These are phyloP conservation scores for Metschnikowia peoriensis DNA, from an alignment of 805 yeast genomes.

Conservation along the genomic window DNA sequence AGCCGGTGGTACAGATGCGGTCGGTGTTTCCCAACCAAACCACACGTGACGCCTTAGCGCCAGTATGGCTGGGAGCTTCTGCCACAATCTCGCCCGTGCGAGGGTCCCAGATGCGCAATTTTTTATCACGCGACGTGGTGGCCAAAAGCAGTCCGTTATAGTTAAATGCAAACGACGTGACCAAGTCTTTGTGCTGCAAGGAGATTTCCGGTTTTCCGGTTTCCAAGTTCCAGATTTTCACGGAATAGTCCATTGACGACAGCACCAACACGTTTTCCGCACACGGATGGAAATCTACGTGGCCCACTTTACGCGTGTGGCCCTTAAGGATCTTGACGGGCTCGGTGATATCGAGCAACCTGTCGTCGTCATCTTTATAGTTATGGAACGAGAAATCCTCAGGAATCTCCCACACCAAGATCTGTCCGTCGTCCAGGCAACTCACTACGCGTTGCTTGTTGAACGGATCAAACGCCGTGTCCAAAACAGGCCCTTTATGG, in stretches of 20 bases:
- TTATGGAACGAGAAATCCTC: conserved; percentile 70
- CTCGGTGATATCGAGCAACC: conserved; percentile 57
- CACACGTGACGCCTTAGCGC: conserved; percentile 87
- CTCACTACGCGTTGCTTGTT: conserved; percentile 52
- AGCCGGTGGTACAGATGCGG: conserved; percentile 90
- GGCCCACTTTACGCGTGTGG: conserved; percentile 94
- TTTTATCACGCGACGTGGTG: conserved; percentile 88
- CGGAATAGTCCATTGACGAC: conserved; percentile 84
- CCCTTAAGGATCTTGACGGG: conserved; percentile 75
- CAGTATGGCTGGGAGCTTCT: conserved; percentile 88
- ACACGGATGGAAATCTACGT: conserved; percentile 83
- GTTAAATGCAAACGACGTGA: conserved; percentile 90
- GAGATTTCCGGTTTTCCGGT: conserved; percentile 69
- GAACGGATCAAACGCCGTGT: conserved; percentile 94
- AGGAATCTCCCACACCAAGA: conserved; percentile 88
- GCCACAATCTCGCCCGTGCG: conserved; percentile 69
- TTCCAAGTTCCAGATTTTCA: conserved; percentile 87
- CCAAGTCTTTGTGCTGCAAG: conserved; percentile 82
- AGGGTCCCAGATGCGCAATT: conserved; percentile 87
- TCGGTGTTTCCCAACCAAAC: conserved; percentile 88
- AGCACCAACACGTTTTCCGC: conserved; percentile 87
- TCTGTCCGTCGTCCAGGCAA: conserved; percentile 43
- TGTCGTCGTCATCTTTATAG: conserved; percentile 51
- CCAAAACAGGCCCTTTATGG: conserved; percentile 91
- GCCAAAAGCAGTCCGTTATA: conserved; percentile 85